Percentiles rank a stretch among this genome's conserved stretches.
These are phyloP conservation scores for Epichloe hybrida DNA, from an alignment of 2,329 filamentous ascomycete species.

Conservation along the genomic window DNA sequence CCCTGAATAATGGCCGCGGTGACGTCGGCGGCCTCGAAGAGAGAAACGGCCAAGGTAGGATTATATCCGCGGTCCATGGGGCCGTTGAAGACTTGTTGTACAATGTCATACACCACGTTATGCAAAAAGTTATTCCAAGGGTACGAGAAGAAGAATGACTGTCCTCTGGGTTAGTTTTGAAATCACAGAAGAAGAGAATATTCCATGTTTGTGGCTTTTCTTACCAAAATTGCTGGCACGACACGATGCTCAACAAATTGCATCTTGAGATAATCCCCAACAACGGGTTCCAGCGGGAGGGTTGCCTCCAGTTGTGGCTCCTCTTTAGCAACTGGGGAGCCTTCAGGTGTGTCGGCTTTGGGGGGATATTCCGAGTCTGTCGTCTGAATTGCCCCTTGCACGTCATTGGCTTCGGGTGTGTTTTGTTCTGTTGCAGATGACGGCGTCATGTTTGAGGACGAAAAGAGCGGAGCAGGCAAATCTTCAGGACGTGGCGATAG, in stretches of 20 bases:
- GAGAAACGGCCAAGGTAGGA: conserved; percentile 72
- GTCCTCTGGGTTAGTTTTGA: conserved; percentile 3
- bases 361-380: background rate
- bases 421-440: background rate
- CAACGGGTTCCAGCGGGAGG: conserved; percentile 48
- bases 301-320: conserved; percentile 6
- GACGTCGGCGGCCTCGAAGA: conserved; percentile 83
- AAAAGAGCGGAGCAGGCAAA: conserved; percentile 49
- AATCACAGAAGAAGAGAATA: background rate
- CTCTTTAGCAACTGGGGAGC: conserved; percentile 4
- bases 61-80: conserved; percentile 96
- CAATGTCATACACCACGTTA: conserved; percentile 97
- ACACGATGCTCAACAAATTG: conserved; percentile 92
- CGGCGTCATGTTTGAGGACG: conserved; percentile 7
- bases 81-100: conserved; percentile 97
- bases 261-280: conserved; percentile 89
- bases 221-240: conserved; percentile 86
- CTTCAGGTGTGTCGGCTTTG: background rate
- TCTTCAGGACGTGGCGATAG: conserved; percentile 50
- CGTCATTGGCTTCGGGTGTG: background rate
- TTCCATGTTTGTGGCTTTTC: conserved; percentile 16
- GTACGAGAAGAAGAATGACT: conserved; percentile 97
- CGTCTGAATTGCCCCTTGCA: background rate
- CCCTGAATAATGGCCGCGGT: conserved; percentile 87
- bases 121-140: conserved; percentile 99